Evolutionary conservation across 108 stramenopile genomes (phyloP).

Genomic region (Licmophora abbreviata): DNA sequence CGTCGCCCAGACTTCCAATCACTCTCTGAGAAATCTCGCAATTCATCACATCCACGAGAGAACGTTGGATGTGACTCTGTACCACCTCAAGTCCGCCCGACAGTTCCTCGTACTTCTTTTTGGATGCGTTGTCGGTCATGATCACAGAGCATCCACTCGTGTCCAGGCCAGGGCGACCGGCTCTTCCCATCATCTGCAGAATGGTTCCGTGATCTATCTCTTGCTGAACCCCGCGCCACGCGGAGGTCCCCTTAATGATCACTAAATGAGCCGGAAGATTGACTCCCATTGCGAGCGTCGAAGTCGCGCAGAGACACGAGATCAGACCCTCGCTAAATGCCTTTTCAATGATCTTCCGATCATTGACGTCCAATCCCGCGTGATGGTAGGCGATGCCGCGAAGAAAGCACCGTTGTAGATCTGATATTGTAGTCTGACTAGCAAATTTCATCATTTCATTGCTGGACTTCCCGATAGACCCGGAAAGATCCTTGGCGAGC

Average conservation of each 20-base stretch:
- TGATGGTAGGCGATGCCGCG: conserved; percentile 87
- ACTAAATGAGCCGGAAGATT: conserved; percentile 96
- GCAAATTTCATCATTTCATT: conserved; percentile 16
- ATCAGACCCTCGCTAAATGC: conserved; percentile 69
- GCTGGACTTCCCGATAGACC: conserved; percentile 11
- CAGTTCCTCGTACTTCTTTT: conserved; percentile 22
- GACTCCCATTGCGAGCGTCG: conserved; percentile 94
- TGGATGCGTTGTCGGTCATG: conserved; percentile 62
- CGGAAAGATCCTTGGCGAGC: conserved; percentile 51
- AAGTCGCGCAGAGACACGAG: conserved; percentile 82
- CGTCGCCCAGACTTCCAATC: conserved; percentile 36
- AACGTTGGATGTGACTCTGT: conserved; percentile 46
- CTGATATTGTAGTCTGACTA: conserved; percentile 23
- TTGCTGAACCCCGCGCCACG: conserved; percentile 85
- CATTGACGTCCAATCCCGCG: conserved; percentile 64
- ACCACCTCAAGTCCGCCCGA: conserved; percentile 51
- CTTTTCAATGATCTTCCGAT: conserved; percentile 70
- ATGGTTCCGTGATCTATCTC: conserved; percentile 79
- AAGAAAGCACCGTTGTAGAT: conserved; percentile 51
- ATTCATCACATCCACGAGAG: conserved; percentile 68
- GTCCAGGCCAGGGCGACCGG: conserved; percentile 94
- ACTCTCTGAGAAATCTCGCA: conserved; percentile 78
- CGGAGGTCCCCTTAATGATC: conserved; percentile 85
- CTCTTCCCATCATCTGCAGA: conserved; percentile 96
- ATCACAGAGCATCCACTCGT: conserved; percentile 87